Evolutionary conservation across 2,329 filamentous ascomycete species (phyloP), one percentile per base, ranked within the genome.

Genomic region (Penicillium sp.): DNA sequence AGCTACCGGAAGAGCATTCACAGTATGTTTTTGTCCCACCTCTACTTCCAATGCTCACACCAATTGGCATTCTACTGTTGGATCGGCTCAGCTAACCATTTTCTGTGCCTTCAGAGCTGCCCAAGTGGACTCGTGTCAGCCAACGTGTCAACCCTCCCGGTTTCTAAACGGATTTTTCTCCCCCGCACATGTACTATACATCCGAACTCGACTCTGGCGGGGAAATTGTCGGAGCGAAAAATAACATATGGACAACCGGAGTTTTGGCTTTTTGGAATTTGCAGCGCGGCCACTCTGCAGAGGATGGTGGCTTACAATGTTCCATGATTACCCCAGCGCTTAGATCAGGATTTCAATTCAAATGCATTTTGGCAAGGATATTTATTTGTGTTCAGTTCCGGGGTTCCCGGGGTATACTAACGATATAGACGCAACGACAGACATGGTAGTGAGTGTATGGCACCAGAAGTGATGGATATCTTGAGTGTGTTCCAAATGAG

Each of bases 1-100:
- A 87, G 85, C 67, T 99, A 97, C 75, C 83, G 94, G 72, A 99
- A 99, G 85, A 90, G 91, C 53, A 92, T 99, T 74, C 93, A 97
- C 78, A 97, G 92, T 96, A 82, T 67, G 91, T 85, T 54, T n/a
- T 23, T 27, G 38, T 52, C 29, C 39, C 13, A 39, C 15, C 31
- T 21, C 45, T 10, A 34, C 8, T 49, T 21, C 16, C n/a, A 21
- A 21, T 12, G 3, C 32, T 13, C 6, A 32, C 2, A 23, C 37
- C 32, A 18, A 29, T 44, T 21, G 32, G 13, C 12, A 32, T 18
- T 47, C 12, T 12, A 13, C 21, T 29, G 7, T 4, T 32, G 5
- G 27, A 34, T 40, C 0, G n/a, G 27, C 18, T 51, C 13, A 21
- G 27, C 47, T 55, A 40, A 55, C n/a, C 23, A 12, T 15, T 47